A percentile compares a stretch with the other conserved stretches of the same genome.
phyloP scores from a whole-genome alignment of 2,329 filamentous ascomycete species.

The Thelonectria rubi region DNA sequence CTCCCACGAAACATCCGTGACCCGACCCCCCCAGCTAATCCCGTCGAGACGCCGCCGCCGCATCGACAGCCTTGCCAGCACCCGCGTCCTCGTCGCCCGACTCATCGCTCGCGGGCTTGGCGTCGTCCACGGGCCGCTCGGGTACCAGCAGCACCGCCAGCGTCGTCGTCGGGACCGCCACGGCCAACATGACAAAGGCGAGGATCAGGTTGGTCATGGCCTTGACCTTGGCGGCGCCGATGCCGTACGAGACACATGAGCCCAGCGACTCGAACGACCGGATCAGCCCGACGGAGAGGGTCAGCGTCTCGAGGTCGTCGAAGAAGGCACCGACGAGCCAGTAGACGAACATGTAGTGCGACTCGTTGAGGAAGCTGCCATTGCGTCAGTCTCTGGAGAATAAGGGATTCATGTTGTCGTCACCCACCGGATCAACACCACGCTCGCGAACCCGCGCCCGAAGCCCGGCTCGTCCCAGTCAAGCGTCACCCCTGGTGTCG shows the following conservation, averaged over 20 bases:
- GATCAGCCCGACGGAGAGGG: conserved; percentile 57
- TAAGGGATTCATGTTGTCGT: not conserved
- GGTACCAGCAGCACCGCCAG: conserved; percentile 50
- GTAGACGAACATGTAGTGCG: conserved; percentile 61
- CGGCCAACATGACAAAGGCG: conserved; percentile 57
- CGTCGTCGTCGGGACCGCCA: conserved; percentile 51
- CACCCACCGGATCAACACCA: conserved; percentile 56
- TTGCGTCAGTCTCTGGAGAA: not conserved
- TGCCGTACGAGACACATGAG: conserved; percentile 56
- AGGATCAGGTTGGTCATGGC: conserved; percentile 53
- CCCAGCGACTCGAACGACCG: conserved; percentile 60
- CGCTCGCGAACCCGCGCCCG: conserved; percentile 56
- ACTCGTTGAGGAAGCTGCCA: conserved; percentile 59
- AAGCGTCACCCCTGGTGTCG: conserved; percentile 48
- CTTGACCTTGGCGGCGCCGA: conserved; percentile 55
- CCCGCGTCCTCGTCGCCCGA: not conserved
- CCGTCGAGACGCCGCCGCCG: not conserved
- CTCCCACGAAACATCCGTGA: not conserved
- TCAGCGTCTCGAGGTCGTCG: conserved; percentile 60
- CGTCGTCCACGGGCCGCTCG: conserved; percentile 35
- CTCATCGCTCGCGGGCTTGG: not conserved
- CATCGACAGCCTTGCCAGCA: not conserved
- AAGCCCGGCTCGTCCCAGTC: conserved; percentile 58
- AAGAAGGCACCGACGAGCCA: conserved; percentile 62
- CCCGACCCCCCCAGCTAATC: not conserved